Evolutionary conservation across 495 filamentous ascomycete species (phyloP), one percentile per base, ranked within the genome.

Genomic region (Evernia prunastri): DNA sequence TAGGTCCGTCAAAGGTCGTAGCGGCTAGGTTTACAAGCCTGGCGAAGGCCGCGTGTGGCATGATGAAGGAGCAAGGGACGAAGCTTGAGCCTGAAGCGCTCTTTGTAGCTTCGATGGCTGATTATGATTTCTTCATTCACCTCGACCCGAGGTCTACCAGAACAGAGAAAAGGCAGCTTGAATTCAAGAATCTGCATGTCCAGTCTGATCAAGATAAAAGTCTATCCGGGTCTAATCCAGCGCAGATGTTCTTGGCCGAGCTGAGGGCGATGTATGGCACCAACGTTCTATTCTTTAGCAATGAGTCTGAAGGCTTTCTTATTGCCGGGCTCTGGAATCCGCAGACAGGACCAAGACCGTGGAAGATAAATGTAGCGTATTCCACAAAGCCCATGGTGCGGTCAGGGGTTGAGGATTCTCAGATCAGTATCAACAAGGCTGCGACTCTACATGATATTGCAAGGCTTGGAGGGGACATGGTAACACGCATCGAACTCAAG

Each of bases 291-390:
- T 87, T 96, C 67, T 96, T 96, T 78, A 80, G 86, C 37, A 84
- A 89, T 45, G 76, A 74, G 10, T 71, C 79, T 20, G 77, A 80
- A 1, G 81, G 85, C 49, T 70, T 74, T 51, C 74, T 86, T 1
- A 85, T 97, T 70, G 87, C 84, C 6, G 91, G 86, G 2, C 71
- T 97, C 59, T 97, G 92, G 92, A 93, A 89, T 67, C 91, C 91
- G 7, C 78, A 80, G 62, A 75, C 81, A 12, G 71, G 72, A 59
- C 64, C 61, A 20, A 79, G 86, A 66, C 68, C 75, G 5, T 92
- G 89, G 77, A 91, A 83, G 65, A 73, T 89, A 59, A 88, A 86
- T 54, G 73, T 89, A 66, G 76, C 84, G 1, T 88, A 86, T 64
- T 89, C 88, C 39, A 89, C 89, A 12, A 81, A 78, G 36, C 85